Conservation (phyloP, 1,284 basidiomycete genomes). For the Microbotryum lychnidis-dioicae region DNA sequence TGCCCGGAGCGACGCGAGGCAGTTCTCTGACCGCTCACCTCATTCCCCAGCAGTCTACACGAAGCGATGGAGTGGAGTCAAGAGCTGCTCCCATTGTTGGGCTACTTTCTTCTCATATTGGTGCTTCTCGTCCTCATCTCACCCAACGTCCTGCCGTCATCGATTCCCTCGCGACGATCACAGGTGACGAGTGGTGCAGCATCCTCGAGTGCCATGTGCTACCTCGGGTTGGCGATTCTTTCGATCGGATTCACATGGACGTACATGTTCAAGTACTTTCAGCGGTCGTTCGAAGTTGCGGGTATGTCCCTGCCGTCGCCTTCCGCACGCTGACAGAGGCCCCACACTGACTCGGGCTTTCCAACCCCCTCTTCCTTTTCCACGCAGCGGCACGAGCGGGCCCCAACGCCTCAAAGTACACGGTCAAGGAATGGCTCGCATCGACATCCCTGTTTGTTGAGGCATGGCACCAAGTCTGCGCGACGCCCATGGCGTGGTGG, state of each 20-base stretch:
- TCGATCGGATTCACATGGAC: constrained; percentile 27
- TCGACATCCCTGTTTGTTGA: constrained; percentile 59
- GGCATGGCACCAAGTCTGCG: constrained; percentile 51
- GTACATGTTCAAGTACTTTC: constrained; percentile 38
- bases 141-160: constrained; percentile 33
- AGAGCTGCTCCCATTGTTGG: constrained; percentile 42
- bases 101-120: constrained; percentile 48
- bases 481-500: constrained; percentile 55
- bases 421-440: constrained; percentile 50
- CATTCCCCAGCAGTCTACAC: no score
- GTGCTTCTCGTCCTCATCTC: constrained; percentile 43
- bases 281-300: constrained; percentile 31
- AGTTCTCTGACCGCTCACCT: no score
- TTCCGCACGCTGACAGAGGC: constrained; percentile 17
- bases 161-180: no score
- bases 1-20: no score
- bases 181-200: constrained; percentile 1
- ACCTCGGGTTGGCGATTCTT: constrained; percentile 20
- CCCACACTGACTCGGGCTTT: neutral
- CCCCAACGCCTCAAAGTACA: constrained; percentile 35
- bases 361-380: constrained; percentile 2
- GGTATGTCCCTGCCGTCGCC: constrained; percentile 18
- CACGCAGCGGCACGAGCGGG: constrained; percentile 36
- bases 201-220: neutral
- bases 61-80: no score